A percentile compares a stretch with the other conserved stretches of the same genome.
phyloP scores from a whole-genome alignment of 202 grass and related monocot genomes.

The Dendrocalamus latiflorus region DNA sequence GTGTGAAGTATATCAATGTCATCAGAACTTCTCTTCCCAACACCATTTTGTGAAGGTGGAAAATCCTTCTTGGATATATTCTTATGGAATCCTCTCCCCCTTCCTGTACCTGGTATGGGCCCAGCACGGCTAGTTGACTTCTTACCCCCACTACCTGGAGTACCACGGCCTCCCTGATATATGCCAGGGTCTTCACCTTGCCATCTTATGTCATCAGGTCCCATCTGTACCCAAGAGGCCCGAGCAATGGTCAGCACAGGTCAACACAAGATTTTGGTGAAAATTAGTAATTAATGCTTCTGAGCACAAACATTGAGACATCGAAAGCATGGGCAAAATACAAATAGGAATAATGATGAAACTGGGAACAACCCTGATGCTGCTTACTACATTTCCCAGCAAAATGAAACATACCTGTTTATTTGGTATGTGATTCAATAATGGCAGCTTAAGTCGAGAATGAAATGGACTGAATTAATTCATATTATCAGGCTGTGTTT shows the following conservation, averaged over 20 bases:
- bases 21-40: conserved; percentile 62
- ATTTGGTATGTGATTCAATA: neutral
- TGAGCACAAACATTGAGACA: neutral
- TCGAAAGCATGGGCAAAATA: neutral
- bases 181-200: conserved; percentile 66
- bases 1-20: conserved; percentile 93
- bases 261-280: neutral
- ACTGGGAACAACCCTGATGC: neutral
- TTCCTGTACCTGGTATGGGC: conserved; percentile 47
- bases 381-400: neutral
- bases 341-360: neutral
- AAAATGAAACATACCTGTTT: neutral
- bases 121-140: conserved; percentile 48
- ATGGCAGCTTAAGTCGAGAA: neutral
- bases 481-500: neutral
- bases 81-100: conserved; percentile 72
- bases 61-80: conserved; percentile 58
- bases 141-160: conserved; percentile 41
- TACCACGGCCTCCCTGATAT: conserved; percentile 36
- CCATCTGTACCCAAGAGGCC: conserved; percentile 44
- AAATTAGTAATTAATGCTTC: neutral
- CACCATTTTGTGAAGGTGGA: conserved; percentile 67
- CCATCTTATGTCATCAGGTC: conserved; percentile 92
- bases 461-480: neutral
- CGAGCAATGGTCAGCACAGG: neutral